Conservation (phyloP, 371 early-diverging fungal genomes). For the Mortierella sp. region DNA sequence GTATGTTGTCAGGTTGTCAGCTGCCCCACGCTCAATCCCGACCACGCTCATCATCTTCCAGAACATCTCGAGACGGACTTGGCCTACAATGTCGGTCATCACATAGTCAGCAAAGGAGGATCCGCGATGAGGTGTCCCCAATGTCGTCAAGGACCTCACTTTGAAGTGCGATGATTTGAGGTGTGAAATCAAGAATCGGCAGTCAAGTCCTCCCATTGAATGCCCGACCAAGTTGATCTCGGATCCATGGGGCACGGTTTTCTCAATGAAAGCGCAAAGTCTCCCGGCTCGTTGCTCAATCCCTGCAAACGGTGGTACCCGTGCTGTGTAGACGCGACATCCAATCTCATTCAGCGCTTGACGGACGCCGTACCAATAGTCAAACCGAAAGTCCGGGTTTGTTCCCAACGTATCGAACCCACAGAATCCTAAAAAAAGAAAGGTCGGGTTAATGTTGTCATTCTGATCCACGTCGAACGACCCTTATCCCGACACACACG, state of each 20-base stretch:
- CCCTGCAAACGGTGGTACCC: constrained; percentile 80
- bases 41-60: constrained; percentile 28
- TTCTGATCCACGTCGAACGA: not conserved
- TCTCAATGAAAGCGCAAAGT: constrained; percentile 72
- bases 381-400: constrained; percentile 78
- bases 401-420: constrained; percentile 72
- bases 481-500: not conserved
- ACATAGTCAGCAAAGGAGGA: constrained; percentile 87
- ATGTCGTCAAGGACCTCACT: constrained; percentile 82
- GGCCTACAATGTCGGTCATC: constrained; percentile 39
- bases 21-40: constrained; percentile 43
- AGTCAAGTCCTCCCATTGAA: constrained; percentile 87
- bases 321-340: constrained; percentile 80
- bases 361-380: constrained; percentile 91
- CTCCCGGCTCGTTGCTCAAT: constrained; percentile 81
- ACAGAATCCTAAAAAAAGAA: constrained; percentile 27
- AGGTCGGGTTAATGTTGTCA: not conserved
- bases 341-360: constrained; percentile 84
- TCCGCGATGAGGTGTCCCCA: constrained; percentile 93
- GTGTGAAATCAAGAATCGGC: constrained; percentile 84
- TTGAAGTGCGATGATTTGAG: constrained; percentile 70
- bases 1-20: constrained; percentile 82
- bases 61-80: constrained; percentile 23
- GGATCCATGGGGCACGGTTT: constrained; percentile 58
- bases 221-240: constrained; percentile 63